Evolutionary conservation across 2,329 filamentous ascomycete species (phyloP).

Genomic region (Colletotrichum chlorophyti): DNA sequence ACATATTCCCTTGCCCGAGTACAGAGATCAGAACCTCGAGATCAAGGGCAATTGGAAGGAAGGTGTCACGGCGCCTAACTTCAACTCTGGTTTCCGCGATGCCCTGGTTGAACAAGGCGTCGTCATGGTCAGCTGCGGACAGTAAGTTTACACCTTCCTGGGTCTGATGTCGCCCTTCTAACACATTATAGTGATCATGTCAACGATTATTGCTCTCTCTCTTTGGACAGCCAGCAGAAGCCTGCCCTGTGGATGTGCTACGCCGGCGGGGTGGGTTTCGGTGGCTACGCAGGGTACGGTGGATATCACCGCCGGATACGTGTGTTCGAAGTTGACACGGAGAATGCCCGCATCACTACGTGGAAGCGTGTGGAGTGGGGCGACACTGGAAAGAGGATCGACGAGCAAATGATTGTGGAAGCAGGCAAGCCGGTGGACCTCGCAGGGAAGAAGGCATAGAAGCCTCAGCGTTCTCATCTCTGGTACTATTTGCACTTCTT

Average conservation of each 20-base stretch:
- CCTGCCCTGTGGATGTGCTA: conserved; percentile 98
- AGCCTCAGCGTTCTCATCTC: neutral
- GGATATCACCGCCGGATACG: conserved; percentile 84
- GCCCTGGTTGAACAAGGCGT: conserved; percentile 87
- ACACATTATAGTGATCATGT: conserved; percentile 75
- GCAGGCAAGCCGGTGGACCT: conserved; percentile 53
- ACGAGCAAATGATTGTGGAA: conserved; percentile 72
- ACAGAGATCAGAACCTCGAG: conserved; percentile 66
- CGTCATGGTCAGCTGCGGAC: conserved; percentile 87
- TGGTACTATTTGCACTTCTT: too few species aligned
- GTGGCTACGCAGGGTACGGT: conserved; percentile 91
- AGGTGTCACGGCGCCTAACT: conserved; percentile 83
- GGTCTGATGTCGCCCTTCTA: conserved; percentile 15
- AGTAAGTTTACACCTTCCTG: conserved; percentile 61
- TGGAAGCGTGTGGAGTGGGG: conserved; percentile 88
- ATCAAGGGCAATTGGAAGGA: conserved; percentile 80
- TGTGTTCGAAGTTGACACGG: conserved; percentile 93
- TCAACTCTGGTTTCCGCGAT: conserved; percentile 92
- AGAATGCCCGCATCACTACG: conserved; percentile 84
- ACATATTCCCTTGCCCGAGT: conserved; percentile 95
- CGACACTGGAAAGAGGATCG: conserved; percentile 57
- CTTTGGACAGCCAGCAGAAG: conserved; percentile 57
- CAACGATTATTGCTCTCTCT: conserved; percentile 93
- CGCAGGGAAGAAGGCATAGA: neutral
- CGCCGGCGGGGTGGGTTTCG: conserved; percentile 88